These are phyloP conservation scores for Jatropha multifida DNA, from an alignment of 441 rosid species.

Conservation along the genomic window DNA sequence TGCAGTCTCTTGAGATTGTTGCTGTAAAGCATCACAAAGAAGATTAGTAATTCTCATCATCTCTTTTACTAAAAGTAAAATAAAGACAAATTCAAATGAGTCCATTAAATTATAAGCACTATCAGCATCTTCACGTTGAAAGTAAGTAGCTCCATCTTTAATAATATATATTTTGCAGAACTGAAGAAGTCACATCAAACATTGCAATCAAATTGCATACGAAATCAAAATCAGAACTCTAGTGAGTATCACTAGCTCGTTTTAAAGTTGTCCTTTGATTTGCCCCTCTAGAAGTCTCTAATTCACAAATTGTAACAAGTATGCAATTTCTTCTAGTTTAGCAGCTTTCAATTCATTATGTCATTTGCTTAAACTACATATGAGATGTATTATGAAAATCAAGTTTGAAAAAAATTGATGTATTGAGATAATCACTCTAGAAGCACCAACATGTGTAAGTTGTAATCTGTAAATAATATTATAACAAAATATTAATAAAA, in stretches of 20 bases:
- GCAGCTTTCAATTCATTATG: not conserved
- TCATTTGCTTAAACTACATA: not conserved
- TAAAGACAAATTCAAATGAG: not conserved
- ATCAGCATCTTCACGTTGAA: not conserved
- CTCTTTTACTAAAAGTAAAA: not conserved
- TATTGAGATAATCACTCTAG: not conserved
- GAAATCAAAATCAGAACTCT: constrained; percentile 12
- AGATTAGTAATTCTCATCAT: not conserved
- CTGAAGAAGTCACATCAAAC: not conserved
- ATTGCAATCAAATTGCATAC: constrained; percentile 1
- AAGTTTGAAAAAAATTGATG: not conserved
- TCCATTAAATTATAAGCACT: not conserved
- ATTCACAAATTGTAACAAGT: not conserved
- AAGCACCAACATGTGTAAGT: not conserved
- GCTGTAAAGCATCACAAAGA: not conserved
- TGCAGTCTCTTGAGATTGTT: not conserved
- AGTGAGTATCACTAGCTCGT: constrained; percentile 2
- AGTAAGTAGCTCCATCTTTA: not conserved
- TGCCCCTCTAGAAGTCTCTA: not conserved
- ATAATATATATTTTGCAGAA: constrained; percentile 8
- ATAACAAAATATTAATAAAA: no score
- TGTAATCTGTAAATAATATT: not conserved
- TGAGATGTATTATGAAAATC: not conserved
- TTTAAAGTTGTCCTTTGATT: not conserved
- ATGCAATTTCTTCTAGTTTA: not conserved